Conservation (phyloP, 2,329 filamentous ascomycete species). For the Curvularia eragrostidis region DNA sequence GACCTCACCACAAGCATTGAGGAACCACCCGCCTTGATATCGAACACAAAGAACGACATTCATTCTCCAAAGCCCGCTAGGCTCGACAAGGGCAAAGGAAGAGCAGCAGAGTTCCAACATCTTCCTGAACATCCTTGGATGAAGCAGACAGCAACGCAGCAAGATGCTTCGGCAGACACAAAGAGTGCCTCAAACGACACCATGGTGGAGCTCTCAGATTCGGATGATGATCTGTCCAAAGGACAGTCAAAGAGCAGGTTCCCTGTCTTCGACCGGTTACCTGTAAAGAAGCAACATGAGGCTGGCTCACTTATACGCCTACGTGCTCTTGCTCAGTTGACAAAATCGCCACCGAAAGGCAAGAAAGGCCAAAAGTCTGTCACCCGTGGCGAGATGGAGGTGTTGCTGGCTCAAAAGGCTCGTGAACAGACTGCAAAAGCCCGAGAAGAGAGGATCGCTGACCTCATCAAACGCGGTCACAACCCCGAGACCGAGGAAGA, state of each 20-base stretch:
- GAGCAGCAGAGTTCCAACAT: slow-evolving; percentile 55
- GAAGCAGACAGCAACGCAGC: slow-evolving; percentile 22
- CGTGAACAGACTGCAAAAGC: slow-evolving; percentile 80
- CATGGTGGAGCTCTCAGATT: slow-evolving; percentile 54
- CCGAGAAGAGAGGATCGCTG: slow-evolving; percentile 76
- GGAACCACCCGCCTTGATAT: slow-evolving; percentile 7
- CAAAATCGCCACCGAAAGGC: slow-evolving; percentile 63
- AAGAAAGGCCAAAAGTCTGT: slow-evolving; percentile 62
- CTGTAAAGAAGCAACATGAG: slow-evolving; percentile 68
- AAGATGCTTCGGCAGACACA: slow-evolving; percentile 20
- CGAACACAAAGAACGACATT: slow-evolving; percentile 8
- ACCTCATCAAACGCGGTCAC: slow-evolving; percentile 80
- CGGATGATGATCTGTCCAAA: slow-evolving; percentile 72
- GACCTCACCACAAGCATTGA: neutral
- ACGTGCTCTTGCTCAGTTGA: slow-evolving; percentile 76
- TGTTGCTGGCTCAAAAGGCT: slow-evolving; percentile 71
- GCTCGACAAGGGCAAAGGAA: slow-evolving; percentile 67
- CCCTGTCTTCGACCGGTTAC: slow-evolving; percentile 72
- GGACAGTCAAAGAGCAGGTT: slow-evolving; percentile 50
- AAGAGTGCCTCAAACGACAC: slow-evolving; percentile 4
- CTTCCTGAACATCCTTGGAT: slow-evolving; percentile 38
- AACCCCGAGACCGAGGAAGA: slow-evolving; percentile 86
- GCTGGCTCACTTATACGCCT: slow-evolving; percentile 69
- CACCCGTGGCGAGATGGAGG: slow-evolving; percentile 72
- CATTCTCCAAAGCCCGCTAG: slow-evolving; percentile 28